Evolutionary conservation across 345 rosid species (phyloP).

Genomic region (Reutealis trisperma): DNA sequence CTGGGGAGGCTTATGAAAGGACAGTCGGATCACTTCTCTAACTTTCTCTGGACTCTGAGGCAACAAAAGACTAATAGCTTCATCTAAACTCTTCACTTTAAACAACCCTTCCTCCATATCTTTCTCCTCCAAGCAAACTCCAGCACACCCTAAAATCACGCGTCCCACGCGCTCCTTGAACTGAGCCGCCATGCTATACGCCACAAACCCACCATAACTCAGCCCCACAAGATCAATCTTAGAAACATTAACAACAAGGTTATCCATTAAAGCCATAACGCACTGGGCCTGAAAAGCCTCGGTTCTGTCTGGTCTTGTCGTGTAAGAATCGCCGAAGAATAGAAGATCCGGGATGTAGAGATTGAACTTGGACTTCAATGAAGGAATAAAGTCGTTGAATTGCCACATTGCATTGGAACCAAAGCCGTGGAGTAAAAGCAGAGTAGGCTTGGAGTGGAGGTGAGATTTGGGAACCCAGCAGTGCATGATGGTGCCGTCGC

Average conservation of each 20-base stretch:
- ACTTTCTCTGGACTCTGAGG: constrained; percentile 66
- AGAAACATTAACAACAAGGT: constrained; percentile 34
- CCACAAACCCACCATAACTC: constrained; percentile 89
- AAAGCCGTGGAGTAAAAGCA: constrained; percentile 78
- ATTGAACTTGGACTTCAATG: constrained; percentile 59
- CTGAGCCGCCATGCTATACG: constrained; percentile 77
- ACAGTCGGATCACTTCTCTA: constrained; percentile 45
- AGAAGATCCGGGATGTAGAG: constrained; percentile 86
- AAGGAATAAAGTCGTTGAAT: constrained; percentile 59
- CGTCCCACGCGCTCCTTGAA: constrained; percentile 61
- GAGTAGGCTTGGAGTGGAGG: constrained; percentile 46
- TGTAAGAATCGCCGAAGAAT: constrained; percentile 89
- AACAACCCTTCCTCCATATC: constrained; percentile 76
- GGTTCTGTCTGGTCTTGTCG: constrained; percentile 64
- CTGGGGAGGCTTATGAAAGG: constrained; percentile 60
- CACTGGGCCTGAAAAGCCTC: constrained; percentile 76
- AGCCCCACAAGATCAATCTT: constrained; percentile 62
- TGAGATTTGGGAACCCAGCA: constrained; percentile 57
- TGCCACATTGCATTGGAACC: constrained; percentile 99
- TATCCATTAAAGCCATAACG: constrained; percentile 55
- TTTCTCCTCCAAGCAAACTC: constrained; percentile 78
- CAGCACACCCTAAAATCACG: constrained; percentile 73
- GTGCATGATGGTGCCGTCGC: constrained; percentile 81
- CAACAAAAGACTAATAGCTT: constrained; percentile 52
- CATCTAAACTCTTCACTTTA: constrained; percentile 56